Percentiles rank a stretch among this genome's conserved stretches.
Conservation (phyloP, 2,329 filamentous ascomycete genomes). For the Plenodomus lindquistii region DNA sequence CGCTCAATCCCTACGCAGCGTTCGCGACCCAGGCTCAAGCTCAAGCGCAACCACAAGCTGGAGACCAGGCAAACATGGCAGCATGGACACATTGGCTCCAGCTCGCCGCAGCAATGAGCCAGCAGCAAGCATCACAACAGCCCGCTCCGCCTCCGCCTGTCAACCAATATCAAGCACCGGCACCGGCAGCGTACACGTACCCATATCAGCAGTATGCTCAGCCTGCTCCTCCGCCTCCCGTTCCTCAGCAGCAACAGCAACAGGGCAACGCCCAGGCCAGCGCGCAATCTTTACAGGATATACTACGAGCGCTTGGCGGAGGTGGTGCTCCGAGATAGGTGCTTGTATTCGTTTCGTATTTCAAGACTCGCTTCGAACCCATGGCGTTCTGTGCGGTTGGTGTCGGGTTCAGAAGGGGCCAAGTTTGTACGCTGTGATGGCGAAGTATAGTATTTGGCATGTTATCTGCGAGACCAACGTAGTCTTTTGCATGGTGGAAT, state of each 20-base stretch:
- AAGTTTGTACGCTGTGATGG: background rate
- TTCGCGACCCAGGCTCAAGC: constrained; percentile 15
- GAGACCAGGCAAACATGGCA: constrained; percentile 29
- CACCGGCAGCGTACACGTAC: constrained; percentile 25
- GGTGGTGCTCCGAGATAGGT: constrained; percentile 15
- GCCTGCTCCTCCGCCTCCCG: constrained; percentile 21
- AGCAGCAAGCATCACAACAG: constrained; percentile 24
- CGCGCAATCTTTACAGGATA: constrained; percentile 35
- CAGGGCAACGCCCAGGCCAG: constrained; percentile 26
- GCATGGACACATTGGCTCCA: constrained; percentile 36
- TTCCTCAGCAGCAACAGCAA: constrained; percentile 20
- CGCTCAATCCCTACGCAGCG: constrained; percentile 18
- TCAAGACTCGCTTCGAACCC: background rate
- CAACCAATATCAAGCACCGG: constrained; percentile 18
- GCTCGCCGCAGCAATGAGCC: constrained; percentile 28
- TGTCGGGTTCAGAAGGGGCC: background rate
- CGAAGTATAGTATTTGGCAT: background rate
- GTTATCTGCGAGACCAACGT: background rate
- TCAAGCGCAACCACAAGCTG: constrained; percentile 16
- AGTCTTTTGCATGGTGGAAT: no score
- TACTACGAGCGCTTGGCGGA: constrained; percentile 34
- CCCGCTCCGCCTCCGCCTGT: constrained; percentile 21
- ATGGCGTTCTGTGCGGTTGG: background rate
- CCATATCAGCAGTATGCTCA: constrained; percentile 30
- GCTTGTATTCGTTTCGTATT: background rate